Conservation (phyloP, 805 yeast species). For the Kodamaea jinghongensis region DNA sequence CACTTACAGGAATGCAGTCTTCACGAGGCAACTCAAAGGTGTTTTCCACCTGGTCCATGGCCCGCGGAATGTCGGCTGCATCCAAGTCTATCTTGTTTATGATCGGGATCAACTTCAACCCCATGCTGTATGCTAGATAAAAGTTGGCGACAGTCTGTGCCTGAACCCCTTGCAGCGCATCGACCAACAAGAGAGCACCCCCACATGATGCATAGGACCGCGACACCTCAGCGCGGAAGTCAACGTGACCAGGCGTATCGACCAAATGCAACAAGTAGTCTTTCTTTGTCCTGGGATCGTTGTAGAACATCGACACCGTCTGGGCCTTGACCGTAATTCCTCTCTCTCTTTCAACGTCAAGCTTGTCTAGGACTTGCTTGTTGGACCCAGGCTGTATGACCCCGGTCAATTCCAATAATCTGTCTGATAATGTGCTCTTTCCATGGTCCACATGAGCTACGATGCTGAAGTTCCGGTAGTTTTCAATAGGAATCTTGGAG, state of each 20-base stretch:
- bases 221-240: constrained; percentile 89
- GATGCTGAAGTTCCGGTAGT: constrained; percentile 86
- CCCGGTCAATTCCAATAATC: constrained; percentile 83
- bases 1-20: constrained; percentile 82
- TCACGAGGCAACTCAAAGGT: constrained; percentile 77
- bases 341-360: constrained; percentile 93
- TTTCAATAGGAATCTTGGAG: constrained; percentile 72
- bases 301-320: constrained; percentile 90
- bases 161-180: constrained; percentile 95
- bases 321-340: constrained; percentile 98
- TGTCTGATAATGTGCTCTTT: constrained; percentile 84
- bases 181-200: constrained; percentile 86
- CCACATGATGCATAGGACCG: constrained; percentile 95
- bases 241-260: constrained; percentile 98
- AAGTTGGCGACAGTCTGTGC: constrained; percentile 99
- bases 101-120: constrained; percentile 78
- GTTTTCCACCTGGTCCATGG: constrained; percentile 79
- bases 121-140: constrained; percentile 83
- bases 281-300: constrained; percentile 49
- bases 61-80: constrained; percentile 77
- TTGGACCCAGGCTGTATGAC: constrained; percentile 76
- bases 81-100: constrained; percentile 90
- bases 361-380: constrained; percentile 82
- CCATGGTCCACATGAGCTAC: constrained; percentile 96
- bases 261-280: constrained; percentile 88